Evolutionary conservation across 1,284 basidiomycete species (phyloP).

Genomic region (Microbotryum saponariae): DNA sequence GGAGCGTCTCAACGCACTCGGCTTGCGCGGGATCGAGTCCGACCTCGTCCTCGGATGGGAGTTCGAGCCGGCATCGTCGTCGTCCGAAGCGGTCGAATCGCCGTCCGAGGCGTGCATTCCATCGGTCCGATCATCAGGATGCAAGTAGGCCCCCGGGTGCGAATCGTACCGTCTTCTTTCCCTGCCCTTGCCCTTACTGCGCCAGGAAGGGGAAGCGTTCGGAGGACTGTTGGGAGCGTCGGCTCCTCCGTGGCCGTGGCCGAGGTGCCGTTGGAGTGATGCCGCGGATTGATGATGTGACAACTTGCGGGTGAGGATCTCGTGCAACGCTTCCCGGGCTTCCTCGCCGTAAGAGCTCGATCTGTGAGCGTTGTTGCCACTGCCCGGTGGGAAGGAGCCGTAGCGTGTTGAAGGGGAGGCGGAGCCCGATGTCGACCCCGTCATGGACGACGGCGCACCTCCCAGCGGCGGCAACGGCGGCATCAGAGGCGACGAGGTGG

Average conservation of each 20-base stretch:
- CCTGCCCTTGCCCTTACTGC: background rate
- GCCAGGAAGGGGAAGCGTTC: background rate
- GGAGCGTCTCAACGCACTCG: background rate
- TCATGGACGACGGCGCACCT: slow-evolving; percentile 8
- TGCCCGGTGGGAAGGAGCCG: slow-evolving; percentile 24
- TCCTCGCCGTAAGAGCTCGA: background rate
- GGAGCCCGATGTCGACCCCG: slow-evolving; percentile 17
- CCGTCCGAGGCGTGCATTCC: slow-evolving; percentile 22
- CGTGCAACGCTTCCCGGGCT: background rate
- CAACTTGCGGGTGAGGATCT: too few species aligned
- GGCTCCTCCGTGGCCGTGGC: background rate
- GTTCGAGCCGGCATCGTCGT: background rate
- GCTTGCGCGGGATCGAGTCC: background rate
- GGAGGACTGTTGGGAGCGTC: background rate
- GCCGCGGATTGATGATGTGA: too few species aligned
- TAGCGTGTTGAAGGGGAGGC: slow-evolving; percentile 21
- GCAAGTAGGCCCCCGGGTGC: too few species aligned
- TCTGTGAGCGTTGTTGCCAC: background rate
- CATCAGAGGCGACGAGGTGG: background rate
- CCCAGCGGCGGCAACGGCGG: too few species aligned
- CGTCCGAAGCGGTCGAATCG: background rate
- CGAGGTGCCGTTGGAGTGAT: background rate
- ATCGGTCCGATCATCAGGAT: background rate
- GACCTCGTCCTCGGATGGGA: too few species aligned
- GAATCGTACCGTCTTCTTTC: too few species aligned